phyloP scores from a whole-genome alignment of 768 basidiomycete species.

The Termitomyces sp. region DNA sequence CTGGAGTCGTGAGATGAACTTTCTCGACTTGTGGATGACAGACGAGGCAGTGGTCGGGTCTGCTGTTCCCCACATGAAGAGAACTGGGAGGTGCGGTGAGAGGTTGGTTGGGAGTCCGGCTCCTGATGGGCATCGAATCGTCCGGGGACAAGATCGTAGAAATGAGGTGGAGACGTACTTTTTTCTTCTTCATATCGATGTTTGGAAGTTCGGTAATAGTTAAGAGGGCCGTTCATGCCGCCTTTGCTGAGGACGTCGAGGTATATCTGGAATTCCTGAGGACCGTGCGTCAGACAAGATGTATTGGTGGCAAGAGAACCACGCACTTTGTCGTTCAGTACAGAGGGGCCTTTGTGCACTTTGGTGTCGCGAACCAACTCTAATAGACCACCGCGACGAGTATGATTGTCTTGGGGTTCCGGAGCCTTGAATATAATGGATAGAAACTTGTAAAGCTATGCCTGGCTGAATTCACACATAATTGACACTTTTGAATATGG shows the following conservation, averaged over 20 bases:
- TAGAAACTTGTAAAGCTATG: slow-evolving; percentile 37
- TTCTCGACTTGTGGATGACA: slow-evolving; percentile 39
- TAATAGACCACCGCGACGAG: slow-evolving; percentile 21
- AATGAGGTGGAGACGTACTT: slow-evolving; percentile 24
- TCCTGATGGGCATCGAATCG: slow-evolving; percentile 22
- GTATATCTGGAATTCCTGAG: slow-evolving; percentile 57
- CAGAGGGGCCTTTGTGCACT: slow-evolving; percentile 10
- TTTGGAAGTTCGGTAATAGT: slow-evolving; percentile 67
- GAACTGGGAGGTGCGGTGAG: slow-evolving; percentile 47
- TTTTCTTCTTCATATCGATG: slow-evolving; percentile 65
- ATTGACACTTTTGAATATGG: slow-evolving; percentile 39
- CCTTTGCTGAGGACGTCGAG: slow-evolving; percentile 39
- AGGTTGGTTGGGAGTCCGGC: slow-evolving; percentile 40
- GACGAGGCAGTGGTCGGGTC: slow-evolving; percentile 45
- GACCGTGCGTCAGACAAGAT: neutral
- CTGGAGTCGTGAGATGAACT: slow-evolving; percentile 48
- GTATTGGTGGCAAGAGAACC: neutral
- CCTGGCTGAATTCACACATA: neutral
- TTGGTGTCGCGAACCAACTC: slow-evolving; percentile 18
- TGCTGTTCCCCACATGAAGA: slow-evolving; percentile 56
- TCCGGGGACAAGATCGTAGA: too few species aligned
- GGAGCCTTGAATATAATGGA: slow-evolving; percentile 23
- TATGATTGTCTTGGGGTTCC: slow-evolving; percentile 15
- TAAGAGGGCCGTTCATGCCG: slow-evolving; percentile 65
- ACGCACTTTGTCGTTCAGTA: slow-evolving; percentile 25